phyloP scores from a whole-genome alignment of 495 filamentous ascomycete species.

The Talaromyces adpressus region DNA sequence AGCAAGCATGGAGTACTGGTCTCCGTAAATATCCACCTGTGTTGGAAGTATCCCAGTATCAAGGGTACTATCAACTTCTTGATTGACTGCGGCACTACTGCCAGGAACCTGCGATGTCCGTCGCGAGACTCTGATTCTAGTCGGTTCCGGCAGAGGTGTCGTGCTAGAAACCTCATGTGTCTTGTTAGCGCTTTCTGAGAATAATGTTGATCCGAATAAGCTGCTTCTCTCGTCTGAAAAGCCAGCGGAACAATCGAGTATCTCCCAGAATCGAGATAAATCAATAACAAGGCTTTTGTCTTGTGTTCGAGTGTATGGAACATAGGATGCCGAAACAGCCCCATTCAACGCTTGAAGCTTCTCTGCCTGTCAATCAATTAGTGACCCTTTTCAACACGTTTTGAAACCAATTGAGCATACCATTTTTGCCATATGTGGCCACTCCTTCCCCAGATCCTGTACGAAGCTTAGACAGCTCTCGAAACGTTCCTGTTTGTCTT shows the following conservation, averaged over 20 bases:
- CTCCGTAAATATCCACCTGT: conserved; percentile 29
- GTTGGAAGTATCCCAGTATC: conserved; percentile 14
- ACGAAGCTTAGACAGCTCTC: conserved; percentile 41
- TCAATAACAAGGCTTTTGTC: conserved; percentile 42
- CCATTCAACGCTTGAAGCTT: conserved; percentile 34
- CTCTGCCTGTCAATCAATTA: conserved; percentile 22
- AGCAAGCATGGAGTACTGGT: conserved; percentile 42
- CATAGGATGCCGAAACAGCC: conserved; percentile 39
- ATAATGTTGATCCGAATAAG: conserved; percentile 36
- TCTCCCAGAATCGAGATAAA: conserved; percentile 43
- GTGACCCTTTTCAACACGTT: neutral
- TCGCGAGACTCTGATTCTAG: conserved; percentile 17
- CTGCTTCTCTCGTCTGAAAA: conserved; percentile 30
- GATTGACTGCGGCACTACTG: neutral
- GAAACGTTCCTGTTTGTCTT: conserved; percentile 38
- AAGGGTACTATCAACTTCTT: neutral
- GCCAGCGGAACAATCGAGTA: conserved; percentile 42
- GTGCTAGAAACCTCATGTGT: conserved; percentile 38
- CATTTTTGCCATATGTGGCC: conserved; percentile 42
- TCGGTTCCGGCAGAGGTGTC: conserved; percentile 37
- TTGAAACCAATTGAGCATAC: conserved; percentile 15
- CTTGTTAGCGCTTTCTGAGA: conserved; percentile 15
- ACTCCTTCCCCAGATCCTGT: conserved; percentile 28
- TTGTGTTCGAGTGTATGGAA: conserved; percentile 28
- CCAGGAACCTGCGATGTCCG: neutral